These are phyloP conservation scores for Ramicandelaber brevisporus DNA, from an alignment of 192 early-diverging fungal species.

Conservation along the genomic window DNA sequence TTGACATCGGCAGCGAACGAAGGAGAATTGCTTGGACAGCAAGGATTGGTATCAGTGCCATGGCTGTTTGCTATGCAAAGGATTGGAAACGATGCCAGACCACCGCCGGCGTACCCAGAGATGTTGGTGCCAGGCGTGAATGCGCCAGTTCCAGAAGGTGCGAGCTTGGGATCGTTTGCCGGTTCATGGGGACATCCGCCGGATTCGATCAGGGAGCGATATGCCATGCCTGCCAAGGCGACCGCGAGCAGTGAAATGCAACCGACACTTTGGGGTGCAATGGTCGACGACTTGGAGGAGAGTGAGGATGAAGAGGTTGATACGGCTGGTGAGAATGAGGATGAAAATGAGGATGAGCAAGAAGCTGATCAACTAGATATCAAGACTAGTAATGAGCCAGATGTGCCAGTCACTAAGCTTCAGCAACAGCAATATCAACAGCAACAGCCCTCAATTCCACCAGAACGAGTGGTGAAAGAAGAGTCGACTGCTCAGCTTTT, in stretches of 20 bases:
- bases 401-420: too few species aligned
- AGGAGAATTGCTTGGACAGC: too few species aligned
- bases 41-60: slow-evolving; percentile 80
- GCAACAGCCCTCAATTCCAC: too few species aligned
- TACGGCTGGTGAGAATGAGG: slow-evolving; percentile 7
- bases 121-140: slow-evolving; percentile 83
- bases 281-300: slow-evolving; percentile 55
- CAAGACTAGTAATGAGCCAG: too few species aligned
- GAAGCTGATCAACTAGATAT: too few species aligned
- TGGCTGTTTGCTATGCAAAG: slow-evolving; percentile 99
- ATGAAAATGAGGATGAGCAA: slow-evolving; percentile 43
- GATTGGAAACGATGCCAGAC: too few species aligned
- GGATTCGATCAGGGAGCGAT: slow-evolving; percentile 41
- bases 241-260: not conserved
- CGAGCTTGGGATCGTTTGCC: slow-evolving; percentile 97
- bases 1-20: too few species aligned
- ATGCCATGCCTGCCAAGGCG: slow-evolving; percentile 6
- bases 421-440: too few species aligned
- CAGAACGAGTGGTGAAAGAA: too few species aligned
- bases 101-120: slow-evolving; percentile 80
- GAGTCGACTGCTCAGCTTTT: too few species aligned
- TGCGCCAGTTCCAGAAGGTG: slow-evolving; percentile 84
- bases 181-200: slow-evolving; percentile 82
- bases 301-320: slow-evolving; percentile 44
- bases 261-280: slow-evolving; percentile 1